A percentile compares a stretch with the other conserved stretches of the same genome.
phyloP scores from a whole-genome alignment of 2,329 filamentous ascomycete species.

The Ophiostoma sp. region DNA sequence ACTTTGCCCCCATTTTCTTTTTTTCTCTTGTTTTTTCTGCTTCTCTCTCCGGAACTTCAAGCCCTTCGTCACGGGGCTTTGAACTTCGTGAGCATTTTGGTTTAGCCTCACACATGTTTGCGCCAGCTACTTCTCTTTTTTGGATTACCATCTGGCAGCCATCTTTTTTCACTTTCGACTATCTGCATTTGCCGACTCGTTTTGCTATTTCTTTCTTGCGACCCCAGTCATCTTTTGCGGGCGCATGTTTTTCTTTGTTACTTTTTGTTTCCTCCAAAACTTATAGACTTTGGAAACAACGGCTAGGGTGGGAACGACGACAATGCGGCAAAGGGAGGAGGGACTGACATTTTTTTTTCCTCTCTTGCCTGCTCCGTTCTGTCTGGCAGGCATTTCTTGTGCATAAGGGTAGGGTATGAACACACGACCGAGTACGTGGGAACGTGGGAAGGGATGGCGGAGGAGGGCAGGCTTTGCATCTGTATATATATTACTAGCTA shows the following conservation, averaged over 20 bases:
- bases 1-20: conserved; percentile 22
- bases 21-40: conserved; percentile 23
- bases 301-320: neutral
- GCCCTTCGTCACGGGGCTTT: conserved; percentile 28
- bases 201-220: conserved; percentile 20
- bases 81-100: conserved; percentile 26
- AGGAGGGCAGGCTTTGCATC: conserved; percentile 24
- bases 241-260: neutral
- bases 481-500: conserved; percentile 27
- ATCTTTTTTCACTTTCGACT: conserved; percentile 10
- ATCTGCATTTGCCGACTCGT: conserved; percentile 22
- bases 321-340: neutral
- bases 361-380: neutral
- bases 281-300: conserved; percentile 19
- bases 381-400: neutral
- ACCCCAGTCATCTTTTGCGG: neutral
- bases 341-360: neutral
- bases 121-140: neutral
- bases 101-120: conserved; percentile 25
- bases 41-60: conserved; percentile 21
- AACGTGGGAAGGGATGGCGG: conserved; percentile 11
- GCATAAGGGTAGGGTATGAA: conserved; percentile 22
- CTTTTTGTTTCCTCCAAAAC: conserved; percentile 13
- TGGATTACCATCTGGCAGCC: conserved; percentile 1
- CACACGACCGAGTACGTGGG: neutral